Conservation (phyloP, 2,329 filamentous ascomycete species). For the Ophiostoma sp. region DNA sequence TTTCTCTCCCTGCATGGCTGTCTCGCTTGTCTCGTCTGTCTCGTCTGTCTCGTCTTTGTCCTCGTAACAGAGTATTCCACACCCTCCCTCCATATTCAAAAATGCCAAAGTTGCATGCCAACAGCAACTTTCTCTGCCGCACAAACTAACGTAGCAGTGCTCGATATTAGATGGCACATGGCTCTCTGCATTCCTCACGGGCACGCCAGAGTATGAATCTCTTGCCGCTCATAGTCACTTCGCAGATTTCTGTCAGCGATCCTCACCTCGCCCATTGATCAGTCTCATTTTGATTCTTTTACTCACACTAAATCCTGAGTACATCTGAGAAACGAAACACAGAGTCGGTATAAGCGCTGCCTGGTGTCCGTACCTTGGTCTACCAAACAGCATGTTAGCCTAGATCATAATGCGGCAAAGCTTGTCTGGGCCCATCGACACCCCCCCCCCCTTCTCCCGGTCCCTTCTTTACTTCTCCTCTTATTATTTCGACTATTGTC, state of each 20-base stretch:
- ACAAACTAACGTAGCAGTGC: not conserved
- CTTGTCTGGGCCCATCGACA: slow-evolving; percentile 2
- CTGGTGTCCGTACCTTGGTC: not conserved
- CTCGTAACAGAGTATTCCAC: not conserved
- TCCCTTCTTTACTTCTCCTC: not conserved
- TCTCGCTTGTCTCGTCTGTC: not conserved
- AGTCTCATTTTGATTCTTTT: not conserved
- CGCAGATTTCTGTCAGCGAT: not conserved
- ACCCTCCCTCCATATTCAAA: not conserved
- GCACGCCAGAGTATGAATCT: not conserved
- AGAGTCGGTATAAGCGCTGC: not conserved
- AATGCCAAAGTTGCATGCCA: not conserved
- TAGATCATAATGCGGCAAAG: not conserved
- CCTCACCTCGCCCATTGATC: not conserved
- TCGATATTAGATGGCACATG: not conserved
- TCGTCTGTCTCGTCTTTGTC: not conserved
- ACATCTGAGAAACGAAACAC: slow-evolving; percentile 1
- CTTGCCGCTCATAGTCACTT: not conserved
- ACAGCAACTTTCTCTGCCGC: not conserved
- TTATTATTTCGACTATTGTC: not conserved
- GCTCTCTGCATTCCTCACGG: not conserved
- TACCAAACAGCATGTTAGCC: not conserved
- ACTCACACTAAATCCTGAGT: not conserved
- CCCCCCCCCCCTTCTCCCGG: not conserved
- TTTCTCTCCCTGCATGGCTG: not conserved